Percentiles rank a stretch among this genome's conserved stretches.
phyloP scores from a whole-genome alignment of 1,284 basidiomycete genomes.

The Flammula alnicola region DNA sequence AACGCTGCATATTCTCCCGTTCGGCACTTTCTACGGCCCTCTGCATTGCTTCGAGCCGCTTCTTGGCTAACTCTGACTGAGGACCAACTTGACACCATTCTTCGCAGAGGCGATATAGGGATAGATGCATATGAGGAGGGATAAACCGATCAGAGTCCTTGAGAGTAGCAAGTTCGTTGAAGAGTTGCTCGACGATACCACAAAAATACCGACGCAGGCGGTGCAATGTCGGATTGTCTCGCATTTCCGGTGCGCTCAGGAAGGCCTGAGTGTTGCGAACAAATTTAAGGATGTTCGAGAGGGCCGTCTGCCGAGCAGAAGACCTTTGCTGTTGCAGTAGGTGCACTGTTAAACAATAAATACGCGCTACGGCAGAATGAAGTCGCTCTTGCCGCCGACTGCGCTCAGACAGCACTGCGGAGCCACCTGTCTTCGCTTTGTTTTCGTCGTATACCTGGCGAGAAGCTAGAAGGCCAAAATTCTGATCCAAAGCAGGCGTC shows the following conservation, averaged over 20 bases:
- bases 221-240: slow-evolving; percentile 82
- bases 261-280: slow-evolving; percentile 84
- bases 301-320: slow-evolving; percentile 70
- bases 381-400: slow-evolving; percentile 80
- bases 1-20: slow-evolving; percentile 65
- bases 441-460: slow-evolving; percentile 72
- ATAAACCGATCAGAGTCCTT: slow-evolving; percentile 81
- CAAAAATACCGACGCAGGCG: slow-evolving; percentile 89
- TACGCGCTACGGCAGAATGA: slow-evolving; percentile 88
- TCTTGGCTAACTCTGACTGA: slow-evolving; percentile 76
- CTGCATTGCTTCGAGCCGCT: slow-evolving; percentile 77
- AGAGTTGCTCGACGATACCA: slow-evolving; percentile 85
- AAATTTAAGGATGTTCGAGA: slow-evolving; percentile 85
- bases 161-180: slow-evolving; percentile 75
- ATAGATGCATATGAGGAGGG: slow-evolving; percentile 76
- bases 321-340: slow-evolving; percentile 76
- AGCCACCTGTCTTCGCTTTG: slow-evolving; percentile 47
- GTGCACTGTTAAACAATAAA: slow-evolving; percentile 86
- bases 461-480: slow-evolving; percentile 61
- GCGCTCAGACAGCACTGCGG: slow-evolving; percentile 51
- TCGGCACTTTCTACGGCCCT: slow-evolving; percentile 58
- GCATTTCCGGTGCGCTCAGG: slow-evolving; percentile 72
- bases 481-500: slow-evolving; percentile 39
- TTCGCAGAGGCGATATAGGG: slow-evolving; percentile 86
- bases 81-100: slow-evolving; percentile 93